These are phyloP conservation scores for Cercospora nicotianae DNA, from an alignment of 2,329 filamentous ascomycete species.

Conservation along the genomic window DNA sequence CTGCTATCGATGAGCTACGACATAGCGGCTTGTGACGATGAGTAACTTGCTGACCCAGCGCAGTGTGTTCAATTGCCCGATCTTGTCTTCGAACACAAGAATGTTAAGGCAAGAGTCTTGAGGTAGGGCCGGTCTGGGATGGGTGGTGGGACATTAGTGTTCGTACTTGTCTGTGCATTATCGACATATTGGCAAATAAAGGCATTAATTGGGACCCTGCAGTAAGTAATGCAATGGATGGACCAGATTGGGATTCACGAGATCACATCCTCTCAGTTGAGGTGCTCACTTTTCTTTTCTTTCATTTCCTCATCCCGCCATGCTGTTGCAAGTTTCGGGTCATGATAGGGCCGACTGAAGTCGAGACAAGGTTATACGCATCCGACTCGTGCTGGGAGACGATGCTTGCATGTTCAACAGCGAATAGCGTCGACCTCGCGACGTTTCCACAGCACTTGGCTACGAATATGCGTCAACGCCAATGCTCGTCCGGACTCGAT, in stretches of 20 bases:
- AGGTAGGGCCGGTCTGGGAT: constrained; percentile 36
- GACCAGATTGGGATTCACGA: neutral
- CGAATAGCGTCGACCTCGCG: neutral
- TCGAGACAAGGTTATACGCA: constrained; percentile 4
- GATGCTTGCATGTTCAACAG: neutral
- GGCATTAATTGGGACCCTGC: neutral
- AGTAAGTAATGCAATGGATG: neutral
- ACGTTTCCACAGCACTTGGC: constrained; percentile 2
- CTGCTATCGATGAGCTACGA: constrained; percentile 40
- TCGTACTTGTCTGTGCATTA: neutral
- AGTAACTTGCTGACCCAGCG: constrained; percentile 35
- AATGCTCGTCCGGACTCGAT: constrained; percentile 9
- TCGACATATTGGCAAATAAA: neutral
- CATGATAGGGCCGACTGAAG: constrained; percentile 2
- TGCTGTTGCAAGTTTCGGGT: neutral
- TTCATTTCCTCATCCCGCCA: neutral
- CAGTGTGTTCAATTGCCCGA: constrained; percentile 56
- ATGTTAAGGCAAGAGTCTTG: constrained; percentile 55
- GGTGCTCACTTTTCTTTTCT: neutral
- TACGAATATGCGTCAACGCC: neutral
- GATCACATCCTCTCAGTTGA: neutral
- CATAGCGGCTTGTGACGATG: constrained; percentile 57
- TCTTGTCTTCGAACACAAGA: constrained; percentile 60
- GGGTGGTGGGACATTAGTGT: neutral
- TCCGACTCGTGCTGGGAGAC: neutral